Evolutionary conservation across 2,329 filamentous ascomycete genomes (phyloP).

Genomic region (Exophiala bonariae): DNA sequence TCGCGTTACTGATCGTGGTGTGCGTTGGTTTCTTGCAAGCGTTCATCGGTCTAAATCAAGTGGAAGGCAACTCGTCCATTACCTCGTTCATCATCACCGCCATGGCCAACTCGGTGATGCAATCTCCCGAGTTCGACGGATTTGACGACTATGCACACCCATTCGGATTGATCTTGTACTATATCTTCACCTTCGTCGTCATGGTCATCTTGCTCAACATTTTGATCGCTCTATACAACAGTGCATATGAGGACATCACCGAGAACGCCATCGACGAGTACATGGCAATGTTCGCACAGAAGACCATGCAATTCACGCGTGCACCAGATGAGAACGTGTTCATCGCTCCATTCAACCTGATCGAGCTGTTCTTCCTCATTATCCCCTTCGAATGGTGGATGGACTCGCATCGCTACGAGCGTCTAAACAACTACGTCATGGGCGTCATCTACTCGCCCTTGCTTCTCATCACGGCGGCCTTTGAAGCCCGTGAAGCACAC

Average conservation of each 20-base stretch:
- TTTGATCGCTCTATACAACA: conserved; percentile 95
- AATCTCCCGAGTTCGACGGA: conserved; percentile 82
- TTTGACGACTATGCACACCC: conserved; percentile 91
- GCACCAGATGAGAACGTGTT: conserved; percentile 98
- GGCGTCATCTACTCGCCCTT: conserved; percentile 79
- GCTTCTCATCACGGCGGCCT: conserved; percentile 72
- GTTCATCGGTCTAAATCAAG: conserved; percentile 86
- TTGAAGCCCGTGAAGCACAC: conserved; percentile 66
- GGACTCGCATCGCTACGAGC: conserved; percentile 68
- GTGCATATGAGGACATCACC: conserved; percentile 91
- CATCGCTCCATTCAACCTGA: conserved; percentile 90
- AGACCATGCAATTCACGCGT: conserved; percentile 94
- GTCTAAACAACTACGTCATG: conserved; percentile 88
- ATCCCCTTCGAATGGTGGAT: conserved; percentile 96
- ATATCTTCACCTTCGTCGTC: conserved; percentile 95
- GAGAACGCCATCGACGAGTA: conserved; percentile 93
- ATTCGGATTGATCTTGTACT: conserved; percentile 93
- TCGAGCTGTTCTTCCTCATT: conserved; percentile 79
- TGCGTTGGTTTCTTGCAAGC: conserved; percentile 80
- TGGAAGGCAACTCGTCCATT: conserved; percentile 65
- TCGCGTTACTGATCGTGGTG: conserved; percentile 82
- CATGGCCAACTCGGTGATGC: conserved; percentile 85
- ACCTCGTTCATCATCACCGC: conserved; percentile 49
- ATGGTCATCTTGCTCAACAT: conserved; percentile 96
- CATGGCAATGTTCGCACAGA: conserved; percentile 86